Evolutionary conservation across 257 asterid genomes (phyloP).

Genomic region (Primulina eburnea): DNA sequence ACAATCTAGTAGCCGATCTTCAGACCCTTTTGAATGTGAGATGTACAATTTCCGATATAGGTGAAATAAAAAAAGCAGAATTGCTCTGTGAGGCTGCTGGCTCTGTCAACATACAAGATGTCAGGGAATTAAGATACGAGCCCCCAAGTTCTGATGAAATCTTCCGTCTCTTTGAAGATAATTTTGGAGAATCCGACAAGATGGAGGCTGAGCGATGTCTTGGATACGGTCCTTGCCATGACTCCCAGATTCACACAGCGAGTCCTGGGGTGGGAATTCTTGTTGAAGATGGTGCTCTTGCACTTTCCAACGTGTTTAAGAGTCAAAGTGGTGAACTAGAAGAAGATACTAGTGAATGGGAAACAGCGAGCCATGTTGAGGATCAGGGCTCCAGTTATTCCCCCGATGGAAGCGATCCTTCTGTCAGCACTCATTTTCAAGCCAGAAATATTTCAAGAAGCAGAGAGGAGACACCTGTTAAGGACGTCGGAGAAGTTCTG

Average conservation of each 20-base stretch:
- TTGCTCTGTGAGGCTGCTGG: slow-evolving; percentile 44
- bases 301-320: slow-evolving; percentile 30
- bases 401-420: slow-evolving; percentile 52
- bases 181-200: slow-evolving; percentile 37
- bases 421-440: slow-evolving; percentile 32
- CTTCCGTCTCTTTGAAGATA: slow-evolving; percentile 52
- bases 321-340: slow-evolving; percentile 46
- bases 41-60: slow-evolving; percentile 28
- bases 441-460: slow-evolving; percentile 37
- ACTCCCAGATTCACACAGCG: slow-evolving; percentile 36
- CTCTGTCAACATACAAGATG: slow-evolving; percentile 47
- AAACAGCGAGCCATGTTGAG: slow-evolving; percentile 65
- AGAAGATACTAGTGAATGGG: slow-evolving; percentile 74
- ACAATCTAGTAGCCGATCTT: slow-evolving; percentile 43
- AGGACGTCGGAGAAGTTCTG: slow-evolving; percentile 43
- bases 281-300: slow-evolving; percentile 30
- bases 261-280: slow-evolving; percentile 36
- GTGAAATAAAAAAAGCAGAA: slow-evolving; percentile 49
- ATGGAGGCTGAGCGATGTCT: slow-evolving; percentile 38
- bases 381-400: slow-evolving; percentile 63
- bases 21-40: slow-evolving; percentile 39
- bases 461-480: slow-evolving; percentile 38
- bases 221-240: slow-evolving; percentile 38
- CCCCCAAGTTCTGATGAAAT: slow-evolving; percentile 58
- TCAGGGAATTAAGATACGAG: slow-evolving; percentile 54